Base-by-base conservation (phyloP, 1,284 basidiomycete genomes). In the Boletus mariae region DNA sequence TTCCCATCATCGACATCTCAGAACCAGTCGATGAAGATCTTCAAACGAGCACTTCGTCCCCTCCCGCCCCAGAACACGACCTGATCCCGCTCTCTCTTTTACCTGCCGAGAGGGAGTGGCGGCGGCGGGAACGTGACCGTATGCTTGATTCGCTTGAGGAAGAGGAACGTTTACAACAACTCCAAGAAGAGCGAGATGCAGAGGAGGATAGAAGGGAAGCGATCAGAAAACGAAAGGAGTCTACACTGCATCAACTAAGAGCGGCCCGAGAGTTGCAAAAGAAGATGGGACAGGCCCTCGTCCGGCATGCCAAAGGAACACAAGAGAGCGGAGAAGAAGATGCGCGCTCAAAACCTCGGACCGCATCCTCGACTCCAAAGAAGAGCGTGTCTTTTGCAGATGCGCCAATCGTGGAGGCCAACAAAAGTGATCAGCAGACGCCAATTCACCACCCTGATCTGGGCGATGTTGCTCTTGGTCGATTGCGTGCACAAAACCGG, bases 1-100 rank as follows among this genome's bases (percentile, higher is more conserved):
- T 89, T 32, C 87, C 88, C 11, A 84, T 91, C 55, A 73, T 90
- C 58, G 88, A 90, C 34, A 85, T 91, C 53, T 78, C 77, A n/a
- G 89, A 91, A 61, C 80, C 80, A 45, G 60, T 77, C 5, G 52
- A 72, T 13, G 63, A 61, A 25, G 47, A 44, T 9, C 38, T 53
- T 8, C 61, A 66, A 26, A 47, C 46, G 15, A 38, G 37, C 29
- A 74, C 75, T 37, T 35, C n/a, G 1, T n/a, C 41, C 9, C 4
- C 56, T 37, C 40, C 29, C 10, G 20, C 47, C 25, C 42, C 38
- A 40, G 77, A 82, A 37, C 69, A 75, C 20, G 73, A 75, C 42
- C 65, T 82, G 13, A 64, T 80, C 26, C 77, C 80, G 0, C 60
- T 82, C 17, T 69, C 75, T 47, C 65, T 72, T n/a, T 69, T 87